These are phyloP conservation scores for Lactarius indigo DNA, from an alignment of 768 basidiomycete species.

Conservation along the genomic window DNA sequence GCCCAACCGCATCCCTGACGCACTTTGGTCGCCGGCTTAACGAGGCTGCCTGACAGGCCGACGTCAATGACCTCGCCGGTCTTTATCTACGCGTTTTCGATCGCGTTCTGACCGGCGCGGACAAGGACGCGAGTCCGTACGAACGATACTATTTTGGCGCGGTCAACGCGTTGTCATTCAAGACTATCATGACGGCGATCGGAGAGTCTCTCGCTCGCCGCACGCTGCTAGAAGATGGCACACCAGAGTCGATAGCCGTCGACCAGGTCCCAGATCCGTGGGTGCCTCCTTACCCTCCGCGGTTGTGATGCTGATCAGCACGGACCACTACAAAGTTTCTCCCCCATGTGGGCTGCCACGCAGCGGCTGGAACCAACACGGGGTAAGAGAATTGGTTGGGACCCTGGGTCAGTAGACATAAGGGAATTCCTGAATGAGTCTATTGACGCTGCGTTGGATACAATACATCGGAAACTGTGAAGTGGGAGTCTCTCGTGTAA, in stretches of 20 bases:
- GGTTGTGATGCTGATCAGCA: neutral
- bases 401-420: neutral
- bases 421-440: neutral
- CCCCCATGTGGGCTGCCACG: neutral
- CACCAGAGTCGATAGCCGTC: neutral
- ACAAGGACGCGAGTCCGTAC: neutral
- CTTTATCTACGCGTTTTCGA: conserved; percentile 2
- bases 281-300: neutral
- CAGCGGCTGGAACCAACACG: neutral
- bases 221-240: neutral
- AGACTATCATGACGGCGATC: neutral
- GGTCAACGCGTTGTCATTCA: neutral
- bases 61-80: conserved; percentile 1
- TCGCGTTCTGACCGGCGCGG: neutral
- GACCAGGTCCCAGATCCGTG: neutral
- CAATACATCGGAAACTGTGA: neutral
- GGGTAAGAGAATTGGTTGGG: conserved; percentile 1
- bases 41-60: neutral
- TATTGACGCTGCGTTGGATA: neutral
- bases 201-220: neutral
- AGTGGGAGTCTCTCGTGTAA: neutral
- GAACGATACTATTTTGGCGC: conserved; percentile 1
- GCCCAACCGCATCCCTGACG: neutral
- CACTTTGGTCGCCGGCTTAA: neutral
- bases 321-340: neutral